Conservation (phyloP, 208 protist species). For the Crithidia acanthocephali region DNA sequence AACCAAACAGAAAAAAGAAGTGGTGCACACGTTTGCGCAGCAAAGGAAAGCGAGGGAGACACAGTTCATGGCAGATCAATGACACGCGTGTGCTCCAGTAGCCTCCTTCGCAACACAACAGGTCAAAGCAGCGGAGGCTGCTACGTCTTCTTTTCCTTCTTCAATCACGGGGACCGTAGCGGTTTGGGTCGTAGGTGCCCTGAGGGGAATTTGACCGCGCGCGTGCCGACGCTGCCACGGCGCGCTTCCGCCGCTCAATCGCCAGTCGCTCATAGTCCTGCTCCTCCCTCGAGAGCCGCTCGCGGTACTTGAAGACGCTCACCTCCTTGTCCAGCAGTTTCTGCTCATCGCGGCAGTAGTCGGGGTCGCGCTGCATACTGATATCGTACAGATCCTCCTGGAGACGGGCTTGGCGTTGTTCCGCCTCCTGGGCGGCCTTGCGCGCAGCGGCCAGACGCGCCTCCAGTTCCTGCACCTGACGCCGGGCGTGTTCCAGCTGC, state of each 20-base stretch:
- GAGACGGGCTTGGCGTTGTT: conserved; percentile 48
- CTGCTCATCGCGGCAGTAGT: conserved; percentile 68
- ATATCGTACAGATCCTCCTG: conserved; percentile 64
- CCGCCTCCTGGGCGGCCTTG: conserved; percentile 36
- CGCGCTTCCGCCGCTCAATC: conserved; percentile 57
- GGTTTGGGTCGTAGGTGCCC: conserved; percentile 26
- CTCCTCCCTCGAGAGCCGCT: conserved; percentile 68
- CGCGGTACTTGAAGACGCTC: conserved; percentile 76
- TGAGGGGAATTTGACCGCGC: conserved; percentile 25
- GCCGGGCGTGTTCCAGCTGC: conserved; percentile 40
- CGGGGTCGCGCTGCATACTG: conserved; percentile 40
- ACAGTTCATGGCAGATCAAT: no score
- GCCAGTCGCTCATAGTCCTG: conserved; percentile 76
- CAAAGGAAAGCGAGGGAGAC: no score
- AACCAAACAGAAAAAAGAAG: no score
- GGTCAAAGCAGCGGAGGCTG: not conserved
- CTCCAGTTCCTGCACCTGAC: conserved; percentile 55
- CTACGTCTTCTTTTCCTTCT: no score
- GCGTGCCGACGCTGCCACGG: conserved; percentile 16
- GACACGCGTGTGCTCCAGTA: no score
- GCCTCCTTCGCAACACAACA: not conserved
- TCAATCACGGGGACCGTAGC: conserved; percentile 35
- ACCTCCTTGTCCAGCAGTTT: conserved; percentile 81
- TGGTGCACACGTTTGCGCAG: no score
- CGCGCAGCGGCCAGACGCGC: conserved; percentile 42